These are phyloP conservation scores for Talaromyces borbonicus DNA, from an alignment of 495 filamentous ascomycete genomes.

Conservation along the genomic window DNA sequence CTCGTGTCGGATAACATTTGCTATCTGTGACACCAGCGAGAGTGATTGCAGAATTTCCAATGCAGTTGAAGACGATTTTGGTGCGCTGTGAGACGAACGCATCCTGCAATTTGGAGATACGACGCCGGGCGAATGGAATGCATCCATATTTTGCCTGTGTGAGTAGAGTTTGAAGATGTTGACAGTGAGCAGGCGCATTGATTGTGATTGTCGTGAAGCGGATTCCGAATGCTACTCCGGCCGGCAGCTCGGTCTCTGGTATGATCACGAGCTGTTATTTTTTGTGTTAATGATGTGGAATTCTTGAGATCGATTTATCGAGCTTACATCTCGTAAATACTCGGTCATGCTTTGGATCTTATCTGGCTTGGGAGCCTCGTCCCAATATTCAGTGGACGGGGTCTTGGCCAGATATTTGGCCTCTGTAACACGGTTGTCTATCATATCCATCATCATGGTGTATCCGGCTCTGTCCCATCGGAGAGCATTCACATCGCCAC, in stretches of 20 bases:
- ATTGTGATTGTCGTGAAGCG: slow-evolving; percentile 21
- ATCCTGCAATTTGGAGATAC: slow-evolving; percentile 11
- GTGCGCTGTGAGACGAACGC: slow-evolving; percentile 17
- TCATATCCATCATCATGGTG: slow-evolving; percentile 11
- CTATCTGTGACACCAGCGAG: slow-evolving; percentile 18
- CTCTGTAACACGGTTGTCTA: slow-evolving; percentile 14
- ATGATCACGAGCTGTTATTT: neutral
- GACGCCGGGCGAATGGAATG: slow-evolving; percentile 17
- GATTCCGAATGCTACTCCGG: slow-evolving; percentile 18
- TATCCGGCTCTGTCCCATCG: slow-evolving; percentile 23
- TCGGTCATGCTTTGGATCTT: slow-evolving; percentile 20
- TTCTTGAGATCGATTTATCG: neutral
- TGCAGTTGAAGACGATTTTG: slow-evolving; percentile 23
- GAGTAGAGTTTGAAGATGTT: slow-evolving; percentile 10
- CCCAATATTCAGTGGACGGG: slow-evolving; percentile 22
- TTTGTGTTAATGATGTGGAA: neutral
- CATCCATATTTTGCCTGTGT: slow-evolving; percentile 9
- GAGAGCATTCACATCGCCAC: slow-evolving; percentile 20
- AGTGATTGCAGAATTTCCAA: slow-evolving; percentile 15
- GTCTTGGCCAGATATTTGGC: slow-evolving; percentile 17
- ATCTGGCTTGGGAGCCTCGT: slow-evolving; percentile 15
- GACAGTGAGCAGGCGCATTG: slow-evolving; percentile 20
- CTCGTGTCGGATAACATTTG: slow-evolving; percentile 24
- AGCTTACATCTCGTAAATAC: slow-evolving; percentile 24
- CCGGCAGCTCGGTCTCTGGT: slow-evolving; percentile 14